These are phyloP conservation scores for Blastomyces silverae DNA, from an alignment of 2,329 filamentous ascomycete species.

Conservation along the genomic window DNA sequence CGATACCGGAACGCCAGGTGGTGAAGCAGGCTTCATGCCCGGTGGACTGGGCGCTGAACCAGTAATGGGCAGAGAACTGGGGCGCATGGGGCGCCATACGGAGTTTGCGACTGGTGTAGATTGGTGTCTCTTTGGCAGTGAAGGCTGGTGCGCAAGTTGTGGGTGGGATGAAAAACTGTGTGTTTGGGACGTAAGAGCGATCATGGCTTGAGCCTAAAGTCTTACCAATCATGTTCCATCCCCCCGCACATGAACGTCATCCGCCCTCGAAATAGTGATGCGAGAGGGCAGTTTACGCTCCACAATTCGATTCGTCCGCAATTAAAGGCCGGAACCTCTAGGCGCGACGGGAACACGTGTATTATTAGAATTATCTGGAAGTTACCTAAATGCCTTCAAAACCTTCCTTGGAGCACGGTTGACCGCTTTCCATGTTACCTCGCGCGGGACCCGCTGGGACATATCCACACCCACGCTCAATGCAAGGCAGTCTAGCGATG, in stretches of 20 bases:
- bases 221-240: background rate
- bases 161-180: constrained; percentile 90
- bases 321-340: background rate
- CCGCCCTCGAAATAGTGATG: background rate
- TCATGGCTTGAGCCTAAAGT: constrained; percentile 44
- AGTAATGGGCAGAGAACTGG: constrained; percentile 61
- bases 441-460: too few relatives aligned
- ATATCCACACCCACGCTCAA: background rate
- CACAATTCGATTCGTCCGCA: background rate
- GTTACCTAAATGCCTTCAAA: background rate
- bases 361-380: background rate
- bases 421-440: background rate
- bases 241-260: too few relatives aligned
- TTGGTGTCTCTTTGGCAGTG: constrained; percentile 93
- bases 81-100: constrained; percentile 84
- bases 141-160: constrained; percentile 90
- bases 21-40: constrained; percentile 37
- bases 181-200: constrained; percentile 78
- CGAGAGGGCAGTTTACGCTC: background rate
- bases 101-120: constrained; percentile 96
- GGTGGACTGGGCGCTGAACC: constrained; percentile 36
- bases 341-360: background rate
- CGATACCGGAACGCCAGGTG: constrained; percentile 29
- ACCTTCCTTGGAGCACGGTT: background rate
- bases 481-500: background rate